phyloP scores from a whole-genome alignment of 345 rosid species.

The Arabidopsis suecica region DNA sequence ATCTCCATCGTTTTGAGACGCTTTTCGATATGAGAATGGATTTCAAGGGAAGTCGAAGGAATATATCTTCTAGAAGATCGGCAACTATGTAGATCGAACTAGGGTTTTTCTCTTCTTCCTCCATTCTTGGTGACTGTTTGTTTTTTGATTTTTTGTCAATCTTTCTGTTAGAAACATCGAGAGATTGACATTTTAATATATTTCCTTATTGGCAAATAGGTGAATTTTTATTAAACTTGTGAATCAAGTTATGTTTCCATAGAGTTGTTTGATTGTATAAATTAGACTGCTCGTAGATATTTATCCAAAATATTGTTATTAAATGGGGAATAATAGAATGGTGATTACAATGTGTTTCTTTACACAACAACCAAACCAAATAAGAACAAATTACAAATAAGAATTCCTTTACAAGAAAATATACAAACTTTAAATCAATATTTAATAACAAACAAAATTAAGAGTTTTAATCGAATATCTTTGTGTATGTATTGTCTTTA shows the following conservation, averaged over 20 bases:
- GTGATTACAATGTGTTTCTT: conserved; percentile 29
- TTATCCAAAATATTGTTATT: conserved; percentile 11
- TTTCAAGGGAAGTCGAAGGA: background rate
- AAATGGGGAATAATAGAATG: background rate
- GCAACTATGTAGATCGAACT: background rate
- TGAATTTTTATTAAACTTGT: background rate
- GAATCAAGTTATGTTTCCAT: background rate
- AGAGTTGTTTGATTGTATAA: background rate
- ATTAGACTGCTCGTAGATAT: background rate
- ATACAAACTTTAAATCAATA: conserved; percentile 24
- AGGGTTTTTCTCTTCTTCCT: background rate
- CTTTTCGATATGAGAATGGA: background rate
- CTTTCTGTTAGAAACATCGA: background rate
- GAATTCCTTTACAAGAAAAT: background rate
- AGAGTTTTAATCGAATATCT: conserved; percentile 1
- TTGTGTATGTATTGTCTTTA: background rate
- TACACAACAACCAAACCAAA: conserved; percentile 33
- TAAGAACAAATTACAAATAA: conserved; percentile 26
- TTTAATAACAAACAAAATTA: conserved; percentile 4
- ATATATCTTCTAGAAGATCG: background rate
- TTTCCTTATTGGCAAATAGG: background rate
- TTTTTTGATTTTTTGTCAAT: background rate
- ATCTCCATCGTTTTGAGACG: background rate
- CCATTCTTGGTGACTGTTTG: background rate
- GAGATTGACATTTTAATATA: too few relatives aligned